phyloP scores from a whole-genome alignment of 129 eudicot species.

The Flaveria bidentis region DNA sequence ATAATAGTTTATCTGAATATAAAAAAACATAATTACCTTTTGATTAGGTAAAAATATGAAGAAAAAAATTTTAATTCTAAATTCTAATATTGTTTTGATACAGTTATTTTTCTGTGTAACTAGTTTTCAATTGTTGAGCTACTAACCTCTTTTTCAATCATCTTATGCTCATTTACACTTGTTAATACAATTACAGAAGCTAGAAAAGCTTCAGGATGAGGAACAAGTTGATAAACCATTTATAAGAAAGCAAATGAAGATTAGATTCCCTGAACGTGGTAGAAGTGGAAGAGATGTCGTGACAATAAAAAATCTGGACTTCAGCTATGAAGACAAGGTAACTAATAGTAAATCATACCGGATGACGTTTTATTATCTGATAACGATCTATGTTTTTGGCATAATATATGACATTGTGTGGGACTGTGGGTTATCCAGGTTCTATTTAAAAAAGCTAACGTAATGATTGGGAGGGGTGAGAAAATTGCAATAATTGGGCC shows the following conservation, averaged over 20 bases:
- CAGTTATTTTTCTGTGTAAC: not conserved
- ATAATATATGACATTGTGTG: constrained; percentile 9
- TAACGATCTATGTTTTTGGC: not conserved
- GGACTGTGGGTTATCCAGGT: constrained; percentile 46
- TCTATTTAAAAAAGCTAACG: constrained; percentile 71
- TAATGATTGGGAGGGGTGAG: constrained; percentile 83
- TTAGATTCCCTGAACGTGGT: constrained; percentile 95
- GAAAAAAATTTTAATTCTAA: not conserved
- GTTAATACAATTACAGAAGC: constrained; percentile 55
- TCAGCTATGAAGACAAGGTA: constrained; percentile 80
- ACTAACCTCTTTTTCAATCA: not conserved
- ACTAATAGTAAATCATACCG: constrained; percentile 12
- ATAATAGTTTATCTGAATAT: not conserved
- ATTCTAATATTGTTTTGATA: not conserved
- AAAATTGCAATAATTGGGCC: constrained; percentile 95
- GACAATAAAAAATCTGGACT: constrained; percentile 63
- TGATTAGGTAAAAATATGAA: not conserved
- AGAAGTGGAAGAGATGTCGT: constrained; percentile 80
- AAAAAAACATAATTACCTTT: not conserved
- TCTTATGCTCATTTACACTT: constrained; percentile 14
- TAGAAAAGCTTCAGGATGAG: constrained; percentile 92
- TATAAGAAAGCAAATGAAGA: constrained; percentile 91
- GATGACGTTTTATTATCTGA: not conserved
- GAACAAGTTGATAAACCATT: constrained; percentile 98
- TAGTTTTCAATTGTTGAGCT: not conserved